Conservation (phyloP, 73 alveolate species). For the Stentor roeselii region DNA sequence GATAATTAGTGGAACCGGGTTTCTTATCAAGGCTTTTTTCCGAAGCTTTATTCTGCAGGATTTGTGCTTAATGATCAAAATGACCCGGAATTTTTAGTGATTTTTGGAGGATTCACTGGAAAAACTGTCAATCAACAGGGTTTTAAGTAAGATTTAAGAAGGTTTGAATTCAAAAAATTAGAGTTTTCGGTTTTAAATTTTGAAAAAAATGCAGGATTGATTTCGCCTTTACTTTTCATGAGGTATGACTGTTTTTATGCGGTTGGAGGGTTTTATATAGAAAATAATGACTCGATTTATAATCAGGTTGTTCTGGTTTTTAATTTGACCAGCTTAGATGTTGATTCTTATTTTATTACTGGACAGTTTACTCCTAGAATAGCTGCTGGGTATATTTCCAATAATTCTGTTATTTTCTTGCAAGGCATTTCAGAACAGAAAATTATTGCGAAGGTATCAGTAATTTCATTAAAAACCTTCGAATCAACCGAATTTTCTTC, state of each 20-base stretch:
- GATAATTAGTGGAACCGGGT: neutral
- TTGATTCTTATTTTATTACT: too few relatives aligned
- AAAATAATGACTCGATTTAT: neutral
- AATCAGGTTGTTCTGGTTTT: neutral
- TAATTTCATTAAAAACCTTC: neutral
- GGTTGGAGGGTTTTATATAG: neutral
- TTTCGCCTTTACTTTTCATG: neutral
- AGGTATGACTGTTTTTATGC: neutral
- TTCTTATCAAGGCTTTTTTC: neutral
- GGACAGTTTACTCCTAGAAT: too few relatives aligned
- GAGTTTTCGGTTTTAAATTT: neutral
- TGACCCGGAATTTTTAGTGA: too few relatives aligned
- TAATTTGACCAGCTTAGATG: neutral
- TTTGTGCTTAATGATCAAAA: too few relatives aligned
- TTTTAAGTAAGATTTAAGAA: neutral
- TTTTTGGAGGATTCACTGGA: neutral
- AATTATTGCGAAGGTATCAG: too few relatives aligned
- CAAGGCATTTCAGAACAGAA: too few relatives aligned
- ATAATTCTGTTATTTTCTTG: too few relatives aligned
- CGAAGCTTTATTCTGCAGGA: neutral
- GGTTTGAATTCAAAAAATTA: neutral
- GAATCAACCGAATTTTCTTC: neutral
- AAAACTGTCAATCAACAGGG: neutral
- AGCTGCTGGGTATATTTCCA: too few relatives aligned
- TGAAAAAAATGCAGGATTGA: neutral